A percentile compares a stretch with the other conserved stretches of the same genome.
These are phyloP conservation scores for Termitomyces sp. DNA, from an alignment of 1,284 basidiomycete genomes.

Conservation along the genomic window DNA sequence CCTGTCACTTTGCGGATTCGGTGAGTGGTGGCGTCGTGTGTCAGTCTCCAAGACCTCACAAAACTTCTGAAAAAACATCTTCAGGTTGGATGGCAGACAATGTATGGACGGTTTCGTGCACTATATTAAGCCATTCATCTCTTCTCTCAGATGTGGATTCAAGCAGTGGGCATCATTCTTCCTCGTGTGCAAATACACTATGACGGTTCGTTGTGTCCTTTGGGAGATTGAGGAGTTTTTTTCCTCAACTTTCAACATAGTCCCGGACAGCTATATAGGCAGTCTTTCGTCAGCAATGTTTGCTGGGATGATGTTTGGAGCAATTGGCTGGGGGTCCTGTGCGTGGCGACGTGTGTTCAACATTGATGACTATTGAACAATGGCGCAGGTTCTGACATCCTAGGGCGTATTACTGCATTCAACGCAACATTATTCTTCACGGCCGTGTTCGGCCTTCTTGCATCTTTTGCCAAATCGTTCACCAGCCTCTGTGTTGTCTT, in stretches of 20 bases:
- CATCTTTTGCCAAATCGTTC: constrained; percentile 77
- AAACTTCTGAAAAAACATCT: constrained; percentile 2
- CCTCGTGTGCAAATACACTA: constrained; percentile 90
- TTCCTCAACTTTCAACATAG: constrained; percentile 28
- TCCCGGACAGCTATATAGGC: constrained; percentile 74
- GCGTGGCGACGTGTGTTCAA: constrained; percentile 21
- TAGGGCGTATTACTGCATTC: constrained; percentile 87
- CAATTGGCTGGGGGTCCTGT: constrained; percentile 89
- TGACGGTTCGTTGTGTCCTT: constrained; percentile 42
- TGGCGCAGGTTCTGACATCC: constrained; percentile 58
- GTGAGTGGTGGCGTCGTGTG: constrained; percentile 41
- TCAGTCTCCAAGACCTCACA: constrained; percentile 1
- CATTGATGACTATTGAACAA: constrained; percentile 8
- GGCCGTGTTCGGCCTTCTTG: constrained; percentile 81
- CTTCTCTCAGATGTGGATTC: constrained; percentile 77
- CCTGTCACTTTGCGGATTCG: constrained; percentile 79
- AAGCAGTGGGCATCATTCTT: constrained; percentile 85
- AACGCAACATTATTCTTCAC: constrained; percentile 91
- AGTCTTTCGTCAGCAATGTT: constrained; percentile 77
- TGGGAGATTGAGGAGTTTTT: constrained; percentile 1
- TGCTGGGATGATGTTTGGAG: constrained; percentile 95
- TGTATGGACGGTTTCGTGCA: constrained; percentile 38
- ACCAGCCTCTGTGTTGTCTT: constrained; percentile 68
- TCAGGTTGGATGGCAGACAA: constrained; percentile 84
- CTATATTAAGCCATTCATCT: constrained; percentile 25